Conservation (phyloP, 1,139 yeast genomes). For the Debaryomycetaceae sp. region DNA sequence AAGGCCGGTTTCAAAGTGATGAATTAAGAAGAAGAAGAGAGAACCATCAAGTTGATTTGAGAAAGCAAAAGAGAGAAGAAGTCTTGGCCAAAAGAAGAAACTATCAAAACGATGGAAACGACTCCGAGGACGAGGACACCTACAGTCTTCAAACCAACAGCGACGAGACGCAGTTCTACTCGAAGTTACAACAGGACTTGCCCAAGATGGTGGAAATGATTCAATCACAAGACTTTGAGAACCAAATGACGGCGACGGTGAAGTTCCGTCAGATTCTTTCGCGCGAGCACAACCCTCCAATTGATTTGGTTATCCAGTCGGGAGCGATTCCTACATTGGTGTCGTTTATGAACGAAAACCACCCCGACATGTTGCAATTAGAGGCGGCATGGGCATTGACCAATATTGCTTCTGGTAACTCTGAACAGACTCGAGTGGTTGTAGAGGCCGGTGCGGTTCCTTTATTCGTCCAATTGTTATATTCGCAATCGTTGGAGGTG, state of each 20-base stretch:
- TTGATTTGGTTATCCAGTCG: slow-evolving; percentile 84
- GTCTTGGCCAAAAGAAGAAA: slow-evolving; percentile 91
- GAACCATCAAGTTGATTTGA: slow-evolving; percentile 92
- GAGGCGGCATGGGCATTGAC: slow-evolving; percentile 99
- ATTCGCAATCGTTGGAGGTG: slow-evolving; percentile 82
- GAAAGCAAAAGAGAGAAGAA: slow-evolving; percentile 96
- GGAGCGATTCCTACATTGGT: slow-evolving; percentile 94
- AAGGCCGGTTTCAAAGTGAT: slow-evolving; percentile 90
- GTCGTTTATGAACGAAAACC: slow-evolving; percentile 73
- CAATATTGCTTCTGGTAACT: slow-evolving; percentile 93
- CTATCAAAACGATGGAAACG: slow-evolving; percentile 41
- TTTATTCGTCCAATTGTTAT: slow-evolving; percentile 74
- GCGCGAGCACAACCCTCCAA: slow-evolving; percentile 97
- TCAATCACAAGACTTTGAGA: slow-evolving; percentile 71
- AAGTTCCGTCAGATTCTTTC: slow-evolving; percentile 91
- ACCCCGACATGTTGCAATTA: slow-evolving; percentile 84
- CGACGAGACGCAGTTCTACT: slow-evolving; percentile 51
- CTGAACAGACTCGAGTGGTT: slow-evolving; percentile 85
- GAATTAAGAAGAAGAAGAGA: slow-evolving; percentile 98
- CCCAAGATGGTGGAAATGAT: slow-evolving; percentile 86
- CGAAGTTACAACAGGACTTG: slow-evolving; percentile 67
- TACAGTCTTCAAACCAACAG: slow-evolving; percentile 23
- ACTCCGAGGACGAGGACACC: slow-evolving; percentile 46
- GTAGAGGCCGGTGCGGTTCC: slow-evolving; percentile 96
- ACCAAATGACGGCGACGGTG: slow-evolving; percentile 84